Conservation (phyloP, 495 filamentous ascomycete genomes). For the Aspergillus nanangensis region DNA sequence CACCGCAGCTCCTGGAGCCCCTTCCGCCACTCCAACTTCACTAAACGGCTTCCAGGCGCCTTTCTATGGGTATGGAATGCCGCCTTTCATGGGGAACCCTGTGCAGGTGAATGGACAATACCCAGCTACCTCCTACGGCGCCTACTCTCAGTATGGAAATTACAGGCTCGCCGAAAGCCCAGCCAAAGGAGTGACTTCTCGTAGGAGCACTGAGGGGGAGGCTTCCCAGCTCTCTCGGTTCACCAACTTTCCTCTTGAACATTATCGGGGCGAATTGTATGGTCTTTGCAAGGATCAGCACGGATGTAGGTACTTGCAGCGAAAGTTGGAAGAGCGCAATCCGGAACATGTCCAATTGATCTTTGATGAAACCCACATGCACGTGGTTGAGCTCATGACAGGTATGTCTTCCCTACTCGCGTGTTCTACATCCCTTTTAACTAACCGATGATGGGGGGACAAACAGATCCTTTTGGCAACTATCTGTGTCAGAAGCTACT, state of each 20-base stretch:
- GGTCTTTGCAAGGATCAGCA: conserved; percentile 93
- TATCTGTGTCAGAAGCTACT: conserved; percentile 97
- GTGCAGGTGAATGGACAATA: conserved; percentile 23
- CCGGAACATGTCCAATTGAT: conserved; percentile 84
- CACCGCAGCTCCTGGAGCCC: conserved; percentile 15
- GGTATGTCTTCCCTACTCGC: conserved; percentile 35
- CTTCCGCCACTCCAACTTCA: conserved; percentile 14
- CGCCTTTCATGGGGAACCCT: conserved; percentile 26
- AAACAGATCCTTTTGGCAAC: conserved; percentile 89
- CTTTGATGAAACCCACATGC: conserved; percentile 83
- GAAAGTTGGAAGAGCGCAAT: conserved; percentile 89
- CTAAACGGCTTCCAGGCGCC: conserved; percentile 25
- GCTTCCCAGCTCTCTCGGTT: conserved; percentile 55
- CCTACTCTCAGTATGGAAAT: conserved; percentile 25
- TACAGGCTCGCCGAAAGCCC: conserved; percentile 32
- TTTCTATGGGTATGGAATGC: conserved; percentile 29
- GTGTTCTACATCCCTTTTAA: background rate
- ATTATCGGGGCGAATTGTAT: conserved; percentile 77
- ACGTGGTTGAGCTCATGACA: conserved; percentile 96
- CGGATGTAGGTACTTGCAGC: conserved; percentile 91
- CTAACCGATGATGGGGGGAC: background rate
- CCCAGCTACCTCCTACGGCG: conserved; percentile 18
- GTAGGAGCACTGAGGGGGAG: conserved; percentile 33
- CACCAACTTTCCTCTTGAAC: conserved; percentile 71
- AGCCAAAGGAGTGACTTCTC: conserved; percentile 20